Evolutionary conservation across 2,329 filamentous ascomycete species (phyloP), one percentile per base, ranked within the genome.

Genomic region (Microascus cirrosus): DNA sequence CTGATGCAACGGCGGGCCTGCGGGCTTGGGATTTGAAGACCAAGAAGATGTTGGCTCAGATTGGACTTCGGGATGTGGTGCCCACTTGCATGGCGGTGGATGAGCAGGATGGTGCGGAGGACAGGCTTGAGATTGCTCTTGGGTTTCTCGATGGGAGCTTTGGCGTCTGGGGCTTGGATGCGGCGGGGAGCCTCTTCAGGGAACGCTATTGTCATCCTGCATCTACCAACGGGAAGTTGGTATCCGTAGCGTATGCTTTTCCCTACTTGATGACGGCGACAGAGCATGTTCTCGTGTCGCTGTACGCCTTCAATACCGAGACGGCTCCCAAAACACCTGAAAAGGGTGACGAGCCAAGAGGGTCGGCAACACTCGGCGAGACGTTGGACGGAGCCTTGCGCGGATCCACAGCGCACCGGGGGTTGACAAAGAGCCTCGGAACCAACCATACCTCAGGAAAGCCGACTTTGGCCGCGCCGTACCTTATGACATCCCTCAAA

Each of bases 241-340:
- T 83, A 2, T 83, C 85, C 0, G 76, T 94, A 52, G 87, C 91
- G 6, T 84, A 86, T 58, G 82, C 83, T 0, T 81, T 85, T 61
- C 89, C 91, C 0, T 94, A 92, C 66, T 69, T 95, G 1, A 73
- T 95, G 11, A 90, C 88, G 1, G 89, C 94, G 62, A 93, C 90
- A 1, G 79, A 82, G 25, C 80, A 83, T 15, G 88, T 90, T 53
- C 73, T 86, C 8, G 75, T 96, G 45, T 91, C 88, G 0, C 71
- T 96, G 1, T 96, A 95, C 68, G 82, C 80, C 0, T 86, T 92
- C 61, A 22, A 60, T 45, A 53, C 58, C 39, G 34, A 50, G 15
- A 58, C 15, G 8, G 34, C 53, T 2, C 54, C 24, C 15, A 54
- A 56, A 18, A 25, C 51, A 10, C 58, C 45, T 57, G 15, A 28